Evolutionary conservation across 805 yeast species (phyloP).

Genomic region (Candida boleticola): DNA sequence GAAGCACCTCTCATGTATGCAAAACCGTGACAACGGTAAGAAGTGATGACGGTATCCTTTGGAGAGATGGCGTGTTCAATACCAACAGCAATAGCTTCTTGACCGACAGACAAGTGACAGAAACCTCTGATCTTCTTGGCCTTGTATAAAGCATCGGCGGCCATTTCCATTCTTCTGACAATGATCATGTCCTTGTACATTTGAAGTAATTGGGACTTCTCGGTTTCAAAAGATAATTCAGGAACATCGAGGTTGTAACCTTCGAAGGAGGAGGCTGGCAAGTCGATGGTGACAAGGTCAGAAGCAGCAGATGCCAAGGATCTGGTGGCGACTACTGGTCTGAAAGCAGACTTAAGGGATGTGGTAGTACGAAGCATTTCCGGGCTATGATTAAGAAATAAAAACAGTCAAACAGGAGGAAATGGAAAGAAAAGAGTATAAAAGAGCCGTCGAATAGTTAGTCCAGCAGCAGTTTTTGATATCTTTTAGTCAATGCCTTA

Average conservation of each 20-base stretch:
- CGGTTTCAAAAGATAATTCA: slow-evolving; percentile 68
- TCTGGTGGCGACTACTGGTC: slow-evolving; percentile 24
- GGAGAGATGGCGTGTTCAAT: slow-evolving; percentile 89
- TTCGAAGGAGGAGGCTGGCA: slow-evolving; percentile 82
- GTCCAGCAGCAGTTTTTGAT: too few species aligned
- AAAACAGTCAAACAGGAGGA: neutral
- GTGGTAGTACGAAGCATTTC: slow-evolving; percentile 5
- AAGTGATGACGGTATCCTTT: slow-evolving; percentile 87
- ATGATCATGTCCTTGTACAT: slow-evolving; percentile 96
- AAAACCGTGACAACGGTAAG: slow-evolving; percentile 99
- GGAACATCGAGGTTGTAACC: slow-evolving; percentile 76
- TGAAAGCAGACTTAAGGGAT: slow-evolving; percentile 2
- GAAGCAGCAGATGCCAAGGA: slow-evolving; percentile 32
- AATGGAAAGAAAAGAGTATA: neutral
- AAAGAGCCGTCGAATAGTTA: too few species aligned
- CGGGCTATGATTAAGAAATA: neutral
- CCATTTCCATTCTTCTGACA: slow-evolving; percentile 98
- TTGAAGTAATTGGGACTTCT: slow-evolving; percentile 74
- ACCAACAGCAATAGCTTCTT: slow-evolving; percentile 99
- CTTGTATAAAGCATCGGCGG: slow-evolving; percentile 95
- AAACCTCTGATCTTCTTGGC: slow-evolving; percentile 98
- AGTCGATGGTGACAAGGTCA: slow-evolving; percentile 49
- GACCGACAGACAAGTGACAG: slow-evolving; percentile 98
- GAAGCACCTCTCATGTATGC: slow-evolving; percentile 95
- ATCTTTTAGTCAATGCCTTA: too few species aligned